Evolutionary conservation across 176 grass and related monocot species (phyloP).

Genomic region (Zea mays): DNA sequence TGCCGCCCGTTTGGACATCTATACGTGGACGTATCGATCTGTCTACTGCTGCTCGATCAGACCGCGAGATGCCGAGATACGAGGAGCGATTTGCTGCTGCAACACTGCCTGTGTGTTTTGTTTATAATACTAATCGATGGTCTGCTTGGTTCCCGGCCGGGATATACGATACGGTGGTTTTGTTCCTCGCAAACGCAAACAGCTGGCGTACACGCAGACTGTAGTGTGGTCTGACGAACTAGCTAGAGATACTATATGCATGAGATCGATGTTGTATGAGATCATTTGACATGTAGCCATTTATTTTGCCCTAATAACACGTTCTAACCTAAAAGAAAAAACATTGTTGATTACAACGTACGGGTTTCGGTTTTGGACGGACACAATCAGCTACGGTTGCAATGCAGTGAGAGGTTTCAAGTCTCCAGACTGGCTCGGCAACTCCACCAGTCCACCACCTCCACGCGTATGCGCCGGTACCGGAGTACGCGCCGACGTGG

Average conservation of each 20-base stretch:
- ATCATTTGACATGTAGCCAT: too few relatives aligned
- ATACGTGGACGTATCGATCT: not conserved
- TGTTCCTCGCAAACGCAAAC: not conserved
- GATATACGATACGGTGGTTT: not conserved
- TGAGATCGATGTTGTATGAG: too few relatives aligned
- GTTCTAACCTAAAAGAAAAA: too few relatives aligned
- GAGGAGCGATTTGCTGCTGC: not conserved
- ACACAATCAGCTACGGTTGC: too few relatives aligned
- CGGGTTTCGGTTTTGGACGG: too few relatives aligned
- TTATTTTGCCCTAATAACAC: too few relatives aligned
- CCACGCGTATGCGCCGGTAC: not conserved
- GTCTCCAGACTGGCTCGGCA: not conserved
- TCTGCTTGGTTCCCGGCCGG: not conserved
- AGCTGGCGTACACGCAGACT: not conserved
- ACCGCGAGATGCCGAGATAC: not conserved
- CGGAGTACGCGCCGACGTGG: not conserved
- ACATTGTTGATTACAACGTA: too few relatives aligned
- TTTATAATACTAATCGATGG: not conserved
- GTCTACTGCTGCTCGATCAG: not conserved
- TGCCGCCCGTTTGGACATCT: too few relatives aligned
- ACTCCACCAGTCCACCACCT: not conserved
- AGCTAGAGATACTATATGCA: too few relatives aligned
- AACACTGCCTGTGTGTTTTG: not conserved
- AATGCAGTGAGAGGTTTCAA: not conserved
- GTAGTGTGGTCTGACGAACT: not conserved